A percentile compares a stretch with the other conserved stretches of the same genome.
Evolutionary conservation across 2,329 filamentous ascomycete species (phyloP).

Genomic region (Venturiaceae sp.): DNA sequence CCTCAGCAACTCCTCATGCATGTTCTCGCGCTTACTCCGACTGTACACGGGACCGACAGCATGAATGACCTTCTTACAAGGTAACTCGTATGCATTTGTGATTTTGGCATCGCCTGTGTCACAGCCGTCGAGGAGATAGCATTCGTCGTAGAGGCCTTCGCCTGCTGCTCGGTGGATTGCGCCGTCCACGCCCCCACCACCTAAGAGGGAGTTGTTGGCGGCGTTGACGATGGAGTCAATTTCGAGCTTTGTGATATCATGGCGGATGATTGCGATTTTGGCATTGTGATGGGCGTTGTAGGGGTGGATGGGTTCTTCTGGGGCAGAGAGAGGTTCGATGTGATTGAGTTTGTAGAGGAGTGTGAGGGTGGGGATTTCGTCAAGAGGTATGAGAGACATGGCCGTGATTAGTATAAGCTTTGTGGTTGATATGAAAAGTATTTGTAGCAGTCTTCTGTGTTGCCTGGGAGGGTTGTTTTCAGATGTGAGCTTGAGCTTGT

Average conservation of each 20-base stretch:
- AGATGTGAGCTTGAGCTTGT: no score
- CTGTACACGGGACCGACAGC: conserved; percentile 78
- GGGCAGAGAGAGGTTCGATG: conserved; percentile 27
- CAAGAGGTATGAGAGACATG: conserved; percentile 25
- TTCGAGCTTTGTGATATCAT: conserved; percentile 72
- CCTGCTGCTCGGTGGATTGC: conserved; percentile 84
- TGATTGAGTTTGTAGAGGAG: conserved; percentile 54
- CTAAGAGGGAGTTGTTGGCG: conserved; percentile 67
- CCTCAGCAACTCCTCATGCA: conserved; percentile 36
- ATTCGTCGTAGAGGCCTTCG: conserved; percentile 56
- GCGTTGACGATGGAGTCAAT: conserved; percentile 89
- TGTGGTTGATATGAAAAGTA: no score
- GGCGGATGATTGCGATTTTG: conserved; percentile 58
- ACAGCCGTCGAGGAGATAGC: conserved; percentile 62
- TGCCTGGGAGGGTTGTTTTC: no score
- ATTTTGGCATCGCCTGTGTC: conserved; percentile 73
- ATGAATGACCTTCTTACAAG: conserved; percentile 74
- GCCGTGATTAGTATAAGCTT: not conserved
- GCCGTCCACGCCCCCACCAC: conserved; percentile 74
- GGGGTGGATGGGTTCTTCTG: conserved; percentile 15
- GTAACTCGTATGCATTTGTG: conserved; percentile 66
- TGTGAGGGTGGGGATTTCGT: conserved; percentile 53
- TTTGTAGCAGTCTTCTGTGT: not conserved
- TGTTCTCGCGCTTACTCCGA: conserved; percentile 25
- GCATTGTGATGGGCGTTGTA: conserved; percentile 53